Evolutionary conservation across 768 basidiomycete genomes (phyloP), one percentile per base, ranked within the genome.

Genomic region (Naganishia vaughanmartiniae): DNA sequence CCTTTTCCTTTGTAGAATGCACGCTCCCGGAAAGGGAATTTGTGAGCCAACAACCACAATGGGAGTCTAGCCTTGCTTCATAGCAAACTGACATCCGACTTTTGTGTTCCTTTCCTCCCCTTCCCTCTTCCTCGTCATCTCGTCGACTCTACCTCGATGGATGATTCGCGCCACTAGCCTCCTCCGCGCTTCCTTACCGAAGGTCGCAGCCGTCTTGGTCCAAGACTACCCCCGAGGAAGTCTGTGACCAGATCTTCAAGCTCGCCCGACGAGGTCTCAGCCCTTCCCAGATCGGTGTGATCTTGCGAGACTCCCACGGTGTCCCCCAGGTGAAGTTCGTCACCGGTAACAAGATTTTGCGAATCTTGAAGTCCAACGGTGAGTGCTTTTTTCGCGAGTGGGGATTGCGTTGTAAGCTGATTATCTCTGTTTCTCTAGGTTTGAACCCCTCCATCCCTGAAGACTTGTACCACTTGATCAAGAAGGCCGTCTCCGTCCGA

Each of bases 11-110:
- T 39, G 90, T 91, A 92, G 93, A 82, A 93, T 96, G 92, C 95
- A 98, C 88, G 93, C 93, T 88, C 93, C 93, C 84, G 93, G 93
- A 84, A 98, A 98, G 92, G 95, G 94, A 87, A 96, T 98, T 87
- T 91, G 90, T 92, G 83, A 78, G 90, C 88, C 70, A 45, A 42
- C 60, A 63, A 63, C 36, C 60, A 63, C 60, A 51, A 63, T 63
- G 60, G 60, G 60, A 63, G 60, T 63, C 60, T 63, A 63, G 60
- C 30, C 36, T 63, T 63, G 65, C 36, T 66, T 66, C 65, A 66
- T 66, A 66, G 65, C 65, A 33, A 36, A 66, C 65, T 66, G 60
- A 63, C 60, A 63, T 63, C 60, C 60, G 60, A 63, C 60, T 30
- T 51, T 63, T 63, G 60, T 66, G 65, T 58, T 24, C 67, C 34